phyloP scores from a whole-genome alignment of 1,139 yeast species.

The Arxiozyma slooffiae region DNA sequence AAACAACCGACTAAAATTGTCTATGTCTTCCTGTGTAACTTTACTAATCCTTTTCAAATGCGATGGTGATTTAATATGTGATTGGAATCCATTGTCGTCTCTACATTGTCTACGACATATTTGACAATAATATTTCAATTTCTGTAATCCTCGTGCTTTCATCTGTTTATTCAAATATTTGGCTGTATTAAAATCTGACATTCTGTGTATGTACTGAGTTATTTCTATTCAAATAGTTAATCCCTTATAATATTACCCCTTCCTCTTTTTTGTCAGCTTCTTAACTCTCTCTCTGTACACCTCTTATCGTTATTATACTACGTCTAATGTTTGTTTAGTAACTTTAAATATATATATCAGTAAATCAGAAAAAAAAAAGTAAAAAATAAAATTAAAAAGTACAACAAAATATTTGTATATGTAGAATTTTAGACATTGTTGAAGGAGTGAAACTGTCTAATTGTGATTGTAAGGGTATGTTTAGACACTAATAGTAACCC shows the following conservation, averaged over 20 bases:
- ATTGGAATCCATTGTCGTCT: constrained; percentile 89
- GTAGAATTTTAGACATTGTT: background rate
- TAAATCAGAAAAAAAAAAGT: background rate
- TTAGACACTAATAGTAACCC: background rate
- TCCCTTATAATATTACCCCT: too few relatives aligned
- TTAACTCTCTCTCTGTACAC: background rate
- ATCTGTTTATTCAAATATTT: constrained; percentile 67
- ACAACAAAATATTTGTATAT: background rate
- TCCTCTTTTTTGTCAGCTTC: too few relatives aligned
- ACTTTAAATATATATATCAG: background rate
- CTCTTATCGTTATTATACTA: too few relatives aligned
- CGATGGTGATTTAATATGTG: constrained; percentile 70
- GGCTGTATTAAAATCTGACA: constrained; percentile 49
- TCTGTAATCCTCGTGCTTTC: constrained; percentile 78
- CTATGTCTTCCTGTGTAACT: constrained; percentile 41
- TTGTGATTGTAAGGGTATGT: too few relatives aligned
- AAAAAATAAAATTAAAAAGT: too few relatives aligned
- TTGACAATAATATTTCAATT: constrained; percentile 82
- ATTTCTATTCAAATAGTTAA: background rate
- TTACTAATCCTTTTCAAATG: constrained; percentile 53
- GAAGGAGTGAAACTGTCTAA: background rate
- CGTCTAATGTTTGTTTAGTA: background rate
- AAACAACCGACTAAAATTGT: constrained; percentile 52
- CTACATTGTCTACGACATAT: constrained; percentile 87
- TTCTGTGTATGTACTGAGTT: background rate